These are phyloP conservation scores for Golovinomyces cichoracearum DNA, from an alignment of 2,329 filamentous ascomycete species.

Conservation along the genomic window DNA sequence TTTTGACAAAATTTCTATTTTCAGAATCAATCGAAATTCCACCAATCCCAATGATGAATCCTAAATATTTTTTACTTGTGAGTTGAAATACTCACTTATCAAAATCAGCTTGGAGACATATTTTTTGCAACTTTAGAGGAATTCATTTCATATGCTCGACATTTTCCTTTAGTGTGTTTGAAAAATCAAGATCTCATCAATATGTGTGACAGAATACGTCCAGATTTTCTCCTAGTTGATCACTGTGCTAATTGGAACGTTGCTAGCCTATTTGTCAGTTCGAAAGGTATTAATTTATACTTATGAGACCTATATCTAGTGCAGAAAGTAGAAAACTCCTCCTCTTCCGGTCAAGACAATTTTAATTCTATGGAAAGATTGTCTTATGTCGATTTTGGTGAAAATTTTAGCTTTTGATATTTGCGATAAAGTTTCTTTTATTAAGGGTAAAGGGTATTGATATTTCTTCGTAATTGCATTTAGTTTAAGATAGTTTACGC, in stretches of 20 bases:
- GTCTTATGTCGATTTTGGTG: neutral
- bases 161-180: neutral
- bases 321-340: neutral
- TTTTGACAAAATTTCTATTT: neutral
- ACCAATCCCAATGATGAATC: neutral
- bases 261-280: neutral
- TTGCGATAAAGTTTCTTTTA: neutral
- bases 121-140: neutral
- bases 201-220: neutral
- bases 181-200: neutral
- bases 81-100: neutral
- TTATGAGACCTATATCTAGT: neutral
- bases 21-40: neutral
- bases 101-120: neutral
- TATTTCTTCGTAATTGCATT: neutral
- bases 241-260: neutral
- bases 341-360: neutral
- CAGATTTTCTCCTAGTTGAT: neutral
- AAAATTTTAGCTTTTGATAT: neutral
- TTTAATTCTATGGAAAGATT: neutral
- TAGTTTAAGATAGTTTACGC: neutral
- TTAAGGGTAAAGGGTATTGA: neutral
- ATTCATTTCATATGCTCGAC: neutral
- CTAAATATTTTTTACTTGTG: neutral
- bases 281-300: neutral